Evolutionary conservation across 306 rosid genomes (phyloP), one percentile per base, ranked within the genome.

Genomic region (Vigna hirtella): DNA sequence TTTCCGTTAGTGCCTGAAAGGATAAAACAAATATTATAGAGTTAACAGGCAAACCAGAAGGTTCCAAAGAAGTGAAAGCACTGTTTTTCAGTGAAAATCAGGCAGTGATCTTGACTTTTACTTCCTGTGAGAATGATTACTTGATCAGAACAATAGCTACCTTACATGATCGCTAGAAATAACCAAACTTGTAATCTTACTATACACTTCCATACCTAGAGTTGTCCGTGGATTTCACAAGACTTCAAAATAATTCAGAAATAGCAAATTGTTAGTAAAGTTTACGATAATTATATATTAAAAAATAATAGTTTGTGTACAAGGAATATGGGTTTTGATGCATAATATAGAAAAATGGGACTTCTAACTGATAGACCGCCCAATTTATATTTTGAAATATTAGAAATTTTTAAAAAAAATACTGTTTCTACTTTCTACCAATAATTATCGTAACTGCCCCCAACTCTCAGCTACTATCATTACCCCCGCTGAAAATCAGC

Each of bases 1-100:
- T 87, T 89, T 59, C 97, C 98, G 55, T 91, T 83, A 26, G 98
- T 90, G 42, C 98, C 97, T 93, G 90, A 81, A 83, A 77, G 76
- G 65, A 56, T 73, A 28, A 28, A 73, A 49, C 55, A 57, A 64
- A 48, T 18, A 72, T 73, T 34, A 75, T 8, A 7, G 13, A 72
- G 22, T 49, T 17, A 63, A 36, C 11, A 65, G 32, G 56, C 45
- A 66, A 51, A 74, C 66, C 53, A 52, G 9, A 73, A 34, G 42
- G 65, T 28, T 66, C 67, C 7, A 26, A 72, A 77, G 63, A 62
- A 52, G 45, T 11, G 47, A 38, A 36, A 55, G 55, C 70, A 58
- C 45, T 32, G 53, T 2, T 20, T 48, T 48, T 36, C 16, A 16
- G 51, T 42, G 43, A 58, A 42, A 77, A 51, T 22, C 55, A 76